A percentile compares a stretch with the other conserved stretches of the same genome.
Evolutionary conservation across 129 eudicot species (phyloP).

Genomic region (Scalesia atractyloides): DNA sequence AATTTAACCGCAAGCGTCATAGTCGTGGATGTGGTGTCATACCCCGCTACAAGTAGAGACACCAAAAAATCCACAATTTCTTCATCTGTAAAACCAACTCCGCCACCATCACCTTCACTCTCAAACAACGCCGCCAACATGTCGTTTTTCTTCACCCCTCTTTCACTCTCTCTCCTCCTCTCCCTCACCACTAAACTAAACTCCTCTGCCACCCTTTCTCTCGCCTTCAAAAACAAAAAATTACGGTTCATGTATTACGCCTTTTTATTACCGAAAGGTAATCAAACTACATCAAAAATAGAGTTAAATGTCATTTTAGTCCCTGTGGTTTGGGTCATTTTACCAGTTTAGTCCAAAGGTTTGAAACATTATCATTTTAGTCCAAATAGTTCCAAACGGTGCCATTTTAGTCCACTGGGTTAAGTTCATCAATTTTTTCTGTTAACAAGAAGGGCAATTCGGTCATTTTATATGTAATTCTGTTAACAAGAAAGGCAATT

Average conservation of each 20-base stretch:
- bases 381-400: no score
- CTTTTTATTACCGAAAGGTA: no score
- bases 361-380: no score
- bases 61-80: conserved; percentile 88
- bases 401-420: no score
- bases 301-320: no score
- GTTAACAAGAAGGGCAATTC: no score
- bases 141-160: conserved; percentile 66
- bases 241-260: neutral
- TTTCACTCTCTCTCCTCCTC: conserved; percentile 61
- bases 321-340: no score
- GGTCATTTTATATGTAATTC: no score
- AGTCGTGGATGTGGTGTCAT: conserved; percentile 93
- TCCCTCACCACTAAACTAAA: conserved; percentile 67
- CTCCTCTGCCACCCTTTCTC: conserved; percentile 79
- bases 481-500: no score
- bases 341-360: no score
- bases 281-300: no score
- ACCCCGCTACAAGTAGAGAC: conserved; percentile 86
- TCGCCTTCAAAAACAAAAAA: conserved; percentile 46
- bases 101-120: conserved; percentile 41
- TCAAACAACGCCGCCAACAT: conserved; percentile 74
- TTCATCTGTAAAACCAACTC: conserved; percentile 67
- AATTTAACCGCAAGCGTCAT: conserved; percentile 93
- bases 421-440: no score